Base-by-base conservation (phyloP, 768 basidiomycete species). In the Artomyces pyxidatus region DNA sequence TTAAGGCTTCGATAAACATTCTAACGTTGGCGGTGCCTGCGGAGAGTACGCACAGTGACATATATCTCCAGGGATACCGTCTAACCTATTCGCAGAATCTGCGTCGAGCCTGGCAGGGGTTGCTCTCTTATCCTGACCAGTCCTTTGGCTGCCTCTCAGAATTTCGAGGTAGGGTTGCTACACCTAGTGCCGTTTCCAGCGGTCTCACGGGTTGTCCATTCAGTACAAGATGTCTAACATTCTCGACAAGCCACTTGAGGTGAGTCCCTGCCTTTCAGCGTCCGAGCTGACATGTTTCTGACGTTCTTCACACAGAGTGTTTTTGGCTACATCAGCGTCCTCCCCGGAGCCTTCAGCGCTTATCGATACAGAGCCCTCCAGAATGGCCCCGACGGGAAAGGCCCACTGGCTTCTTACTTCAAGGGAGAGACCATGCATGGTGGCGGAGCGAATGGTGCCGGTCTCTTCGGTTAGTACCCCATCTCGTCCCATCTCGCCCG, bases 221-320 rank as follows among this genome's bases (percentile, higher is more conserved):
- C 50, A 84, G 81, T 94, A 95, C 71, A 95, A 95, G 71, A 90
- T 89, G 84, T 91, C 90, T 22, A 93, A 96, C 61, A 88, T 95
- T 55, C 79, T 97, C 29, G 94, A 97, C 65, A 97, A 97, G 65
- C 93, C 94, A 1, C 76, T 93, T 45, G 94, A 97, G 79, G 73
- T 89, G 61, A 44, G 76, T 64, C 10, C 10, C 30, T 27, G 16
- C 9, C 19, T 54, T 30, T 12, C 42, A 44, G 11, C 8, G 17
- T 37, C n/a, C 10, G 3, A 27, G 11, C 16, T 32, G 0, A 25
- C 21, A 27, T 35, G n/a, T 14, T 11, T 12, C 25, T 16, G 17
- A 38, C 37, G 51, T n/a, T 32, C 19, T 25, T 25, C 37, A 12
- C 17, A 26, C 48, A 74, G 83, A 88, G 85, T 61, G 83, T 89